phyloP scores from a whole-genome alignment of 768 basidiomycete genomes.

The Rhodosporidiobolus odoratus region DNA sequence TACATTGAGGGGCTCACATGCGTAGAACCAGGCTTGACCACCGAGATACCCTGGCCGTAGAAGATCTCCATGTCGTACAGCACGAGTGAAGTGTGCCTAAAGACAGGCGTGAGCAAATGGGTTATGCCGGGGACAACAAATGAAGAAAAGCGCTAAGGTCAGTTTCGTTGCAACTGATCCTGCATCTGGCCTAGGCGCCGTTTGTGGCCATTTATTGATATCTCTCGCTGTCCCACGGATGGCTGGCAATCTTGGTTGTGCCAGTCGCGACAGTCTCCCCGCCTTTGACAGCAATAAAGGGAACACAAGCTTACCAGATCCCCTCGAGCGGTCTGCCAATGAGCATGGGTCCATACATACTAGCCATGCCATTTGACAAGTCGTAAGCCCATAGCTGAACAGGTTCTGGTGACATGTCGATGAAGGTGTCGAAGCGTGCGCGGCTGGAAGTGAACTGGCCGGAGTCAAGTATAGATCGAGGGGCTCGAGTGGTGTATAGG shows the following conservation, averaged over 20 bases:
- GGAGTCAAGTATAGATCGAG: too few species aligned
- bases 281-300: not conserved
- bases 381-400: slow-evolving; percentile 88
- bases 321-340: slow-evolving; percentile 87
- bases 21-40: slow-evolving; percentile 61
- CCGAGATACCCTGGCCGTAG: slow-evolving; percentile 79
- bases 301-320: slow-evolving; percentile 61
- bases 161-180: too few species aligned
- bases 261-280: not conserved
- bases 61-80: slow-evolving; percentile 79
- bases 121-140: not conserved
- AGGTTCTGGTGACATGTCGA: slow-evolving; percentile 40
- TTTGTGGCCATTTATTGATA: too few species aligned
- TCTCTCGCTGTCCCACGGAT: not conserved
- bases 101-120: not conserved
- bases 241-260: not conserved
- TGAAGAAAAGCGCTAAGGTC: too few species aligned
- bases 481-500: too few species aligned
- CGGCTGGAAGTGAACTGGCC: too few species aligned
- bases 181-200: too few species aligned
- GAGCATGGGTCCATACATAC: slow-evolving; percentile 67
- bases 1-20: slow-evolving; percentile 56
- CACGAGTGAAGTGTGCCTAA: slow-evolving; percentile 88
- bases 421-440: not conserved
- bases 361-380: slow-evolving; percentile 77